These are phyloP conservation scores for Neoboletus brunneissimus DNA, from an alignment of 768 basidiomycete species.

Conservation along the genomic window DNA sequence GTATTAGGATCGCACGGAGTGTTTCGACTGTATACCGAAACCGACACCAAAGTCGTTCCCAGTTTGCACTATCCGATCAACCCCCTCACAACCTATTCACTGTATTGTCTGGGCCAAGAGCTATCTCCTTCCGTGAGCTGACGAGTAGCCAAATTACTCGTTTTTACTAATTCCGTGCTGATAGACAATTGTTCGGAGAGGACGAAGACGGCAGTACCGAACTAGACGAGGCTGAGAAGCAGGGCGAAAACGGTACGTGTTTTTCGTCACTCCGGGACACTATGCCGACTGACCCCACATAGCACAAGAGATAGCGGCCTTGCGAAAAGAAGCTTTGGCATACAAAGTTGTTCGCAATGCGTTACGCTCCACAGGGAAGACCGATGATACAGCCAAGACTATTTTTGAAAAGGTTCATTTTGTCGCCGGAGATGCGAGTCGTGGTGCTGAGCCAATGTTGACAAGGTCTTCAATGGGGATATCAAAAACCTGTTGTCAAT, in stretches of 20 bases:
- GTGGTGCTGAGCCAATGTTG: background rate
- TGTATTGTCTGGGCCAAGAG: constrained; percentile 99
- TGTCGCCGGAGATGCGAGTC: background rate
- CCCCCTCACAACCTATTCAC: constrained; percentile 95
- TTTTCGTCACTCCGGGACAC: constrained; percentile 12
- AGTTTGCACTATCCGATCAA: constrained; percentile 96
- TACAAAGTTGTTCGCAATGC: constrained; percentile 79
- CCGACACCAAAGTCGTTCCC: constrained; percentile 93
- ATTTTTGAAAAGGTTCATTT: constrained; percentile 79
- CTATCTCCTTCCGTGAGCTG: constrained; percentile 83
- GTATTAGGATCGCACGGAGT: constrained; percentile 79
- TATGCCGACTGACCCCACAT: background rate
- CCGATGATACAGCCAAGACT: constrained; percentile 55
- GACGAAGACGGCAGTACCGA: constrained; percentile 81
- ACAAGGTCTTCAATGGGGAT: constrained; percentile 83
- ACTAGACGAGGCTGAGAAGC: constrained; percentile 87
- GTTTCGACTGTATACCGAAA: constrained; percentile 95
- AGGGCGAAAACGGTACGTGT: constrained; percentile 83
- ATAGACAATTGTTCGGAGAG: constrained; percentile 91
- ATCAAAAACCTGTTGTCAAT: constrained; percentile 87
- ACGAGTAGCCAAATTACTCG: background rate
- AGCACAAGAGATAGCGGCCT: constrained; percentile 88
- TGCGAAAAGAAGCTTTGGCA: constrained; percentile 86
- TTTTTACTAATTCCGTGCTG: background rate
- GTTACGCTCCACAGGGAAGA: constrained; percentile 44